phyloP scores from a whole-genome alignment of 176 grass and related monocot species.

The Calamus simplicifolius region DNA sequence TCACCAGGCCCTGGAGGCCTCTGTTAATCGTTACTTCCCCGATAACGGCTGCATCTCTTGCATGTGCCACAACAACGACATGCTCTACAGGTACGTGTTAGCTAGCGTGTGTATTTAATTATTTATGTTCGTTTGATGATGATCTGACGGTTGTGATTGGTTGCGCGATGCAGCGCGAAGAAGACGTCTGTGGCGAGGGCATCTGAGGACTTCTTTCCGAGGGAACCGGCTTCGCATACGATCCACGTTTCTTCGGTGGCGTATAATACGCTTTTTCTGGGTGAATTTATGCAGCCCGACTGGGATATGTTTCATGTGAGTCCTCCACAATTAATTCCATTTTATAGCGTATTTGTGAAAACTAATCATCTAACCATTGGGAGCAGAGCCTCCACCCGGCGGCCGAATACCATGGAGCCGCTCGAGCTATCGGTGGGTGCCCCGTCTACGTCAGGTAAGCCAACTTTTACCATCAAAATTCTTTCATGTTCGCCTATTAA shows the following conservation, averaged over 20 bases:
- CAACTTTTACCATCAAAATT: no score
- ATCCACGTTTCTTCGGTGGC: constrained; percentile 69
- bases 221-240: constrained; percentile 71
- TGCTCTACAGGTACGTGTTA: constrained; percentile 63
- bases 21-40: constrained; percentile 42
- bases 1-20: constrained; percentile 64
- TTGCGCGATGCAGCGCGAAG: constrained; percentile 18
- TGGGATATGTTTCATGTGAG: constrained; percentile 93
- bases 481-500: no score
- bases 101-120: no score
- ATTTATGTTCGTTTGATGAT: no score
- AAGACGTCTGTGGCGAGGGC: constrained; percentile 61
- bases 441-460: constrained; percentile 57
- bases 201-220: constrained; percentile 89
- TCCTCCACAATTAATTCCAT: background rate
- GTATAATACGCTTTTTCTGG: constrained; percentile 72
- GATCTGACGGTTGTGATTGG: no score
- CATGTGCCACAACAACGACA: constrained; percentile 88
- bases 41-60: constrained; percentile 79
- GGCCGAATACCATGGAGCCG: constrained; percentile 77
- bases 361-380: no score
- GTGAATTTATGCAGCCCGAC: constrained; percentile 88
- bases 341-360: no score
- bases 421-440: constrained; percentile 50
- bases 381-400: constrained; percentile 63